Evolutionary conservation across 2,329 filamentous ascomycete genomes (phyloP).

Genomic region (Pyricularia grisea): DNA sequence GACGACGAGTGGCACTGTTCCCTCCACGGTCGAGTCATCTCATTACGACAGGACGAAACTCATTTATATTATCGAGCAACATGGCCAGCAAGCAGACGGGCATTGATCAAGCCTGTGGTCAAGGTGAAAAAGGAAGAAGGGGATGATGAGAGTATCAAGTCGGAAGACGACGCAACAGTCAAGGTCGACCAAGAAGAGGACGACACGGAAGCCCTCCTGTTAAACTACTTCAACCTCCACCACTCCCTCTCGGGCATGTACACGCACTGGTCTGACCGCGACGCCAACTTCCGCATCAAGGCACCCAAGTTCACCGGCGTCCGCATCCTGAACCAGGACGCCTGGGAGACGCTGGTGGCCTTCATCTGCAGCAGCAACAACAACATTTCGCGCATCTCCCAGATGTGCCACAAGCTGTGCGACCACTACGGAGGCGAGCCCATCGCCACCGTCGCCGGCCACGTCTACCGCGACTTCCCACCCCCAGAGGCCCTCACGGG

Average conservation of each 20-base stretch:
- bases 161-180: constrained; percentile 9
- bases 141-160: neutral
- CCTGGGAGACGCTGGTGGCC: constrained; percentile 86
- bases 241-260: constrained; percentile 73
- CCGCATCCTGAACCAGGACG: constrained; percentile 85
- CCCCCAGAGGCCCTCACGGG: constrained; percentile 62
- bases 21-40: constrained; percentile 75
- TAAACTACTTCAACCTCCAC: constrained; percentile 78
- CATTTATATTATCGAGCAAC: constrained; percentile 73
- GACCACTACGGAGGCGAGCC: constrained; percentile 61
- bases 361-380: constrained; percentile 99
- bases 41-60: constrained; percentile 70
- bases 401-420: constrained; percentile 94
- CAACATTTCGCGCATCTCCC: constrained; percentile 88
- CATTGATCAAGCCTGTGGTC: constrained; percentile 16
- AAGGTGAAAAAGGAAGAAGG: constrained; percentile 10
- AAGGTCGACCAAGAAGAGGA: constrained; percentile 30
- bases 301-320: constrained; percentile 85
- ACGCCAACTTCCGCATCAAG: constrained; percentile 81
- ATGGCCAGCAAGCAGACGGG: constrained; percentile 34
- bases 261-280: constrained; percentile 73
- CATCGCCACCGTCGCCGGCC: constrained; percentile 56
- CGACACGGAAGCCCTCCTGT: constrained; percentile 64
- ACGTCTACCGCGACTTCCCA: constrained; percentile 82
- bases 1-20: constrained; percentile 85